These are phyloP conservation scores for Tripidium arundinaceum DNA, from an alignment of 202 grass and related monocot genomes.

Conservation along the genomic window DNA sequence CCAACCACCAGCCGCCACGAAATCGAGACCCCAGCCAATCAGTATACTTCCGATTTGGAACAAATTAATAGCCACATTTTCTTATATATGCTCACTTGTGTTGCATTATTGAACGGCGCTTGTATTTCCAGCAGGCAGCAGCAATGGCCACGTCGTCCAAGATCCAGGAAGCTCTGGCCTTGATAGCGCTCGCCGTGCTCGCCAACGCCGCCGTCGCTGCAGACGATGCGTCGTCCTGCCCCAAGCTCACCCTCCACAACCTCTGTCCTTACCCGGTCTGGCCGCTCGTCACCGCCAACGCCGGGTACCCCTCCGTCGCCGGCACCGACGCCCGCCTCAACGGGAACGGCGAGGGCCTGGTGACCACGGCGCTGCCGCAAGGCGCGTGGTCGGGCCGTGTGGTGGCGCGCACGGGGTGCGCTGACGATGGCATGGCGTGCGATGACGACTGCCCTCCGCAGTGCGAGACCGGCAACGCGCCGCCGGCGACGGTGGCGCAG, in stretches of 20 bases:
- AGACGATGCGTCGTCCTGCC: neutral
- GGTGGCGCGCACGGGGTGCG: neutral
- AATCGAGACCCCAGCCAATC: neutral
- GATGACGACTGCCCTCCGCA: neutral
- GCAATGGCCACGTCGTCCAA: neutral
- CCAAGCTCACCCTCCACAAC: slow-evolving; percentile 31
- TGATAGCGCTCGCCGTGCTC: neutral
- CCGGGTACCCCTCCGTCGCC: neutral
- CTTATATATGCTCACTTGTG: neutral
- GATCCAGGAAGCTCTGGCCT: neutral
- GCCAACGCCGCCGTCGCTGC: neutral
- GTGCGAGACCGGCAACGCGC: neutral
- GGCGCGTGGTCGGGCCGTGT: neutral
- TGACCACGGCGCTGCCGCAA: neutral
- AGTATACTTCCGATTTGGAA: neutral
- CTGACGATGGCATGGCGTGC: neutral
- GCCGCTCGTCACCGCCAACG: slow-evolving; percentile 5
- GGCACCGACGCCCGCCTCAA: neutral
- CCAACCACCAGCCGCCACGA: neutral
- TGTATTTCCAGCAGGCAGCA: neutral
- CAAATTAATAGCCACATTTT: neutral
- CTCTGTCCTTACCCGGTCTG: slow-evolving; percentile 12
- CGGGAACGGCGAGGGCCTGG: neutral
- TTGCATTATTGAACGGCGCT: neutral
- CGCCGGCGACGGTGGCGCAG: neutral